Evolutionary conservation across 148 eudicot genomes (phyloP).

Genomic region (Limonium bicolor): DNA sequence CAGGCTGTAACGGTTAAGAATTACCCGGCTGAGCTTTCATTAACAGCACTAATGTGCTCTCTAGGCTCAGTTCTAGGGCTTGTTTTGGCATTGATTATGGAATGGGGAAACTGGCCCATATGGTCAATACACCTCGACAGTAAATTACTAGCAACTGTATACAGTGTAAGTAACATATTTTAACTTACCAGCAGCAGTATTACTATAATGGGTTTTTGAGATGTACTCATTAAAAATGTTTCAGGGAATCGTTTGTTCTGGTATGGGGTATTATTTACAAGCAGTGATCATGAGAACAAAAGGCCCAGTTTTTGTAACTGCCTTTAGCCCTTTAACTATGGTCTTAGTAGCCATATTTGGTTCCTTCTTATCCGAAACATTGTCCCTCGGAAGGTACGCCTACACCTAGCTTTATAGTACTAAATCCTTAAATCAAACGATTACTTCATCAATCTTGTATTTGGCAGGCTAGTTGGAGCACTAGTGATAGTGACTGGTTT

Average conservation of each 20-base stretch:
- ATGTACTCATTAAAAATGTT: no score
- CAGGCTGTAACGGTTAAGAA: slow-evolving; percentile 57
- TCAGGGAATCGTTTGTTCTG: slow-evolving; percentile 82
- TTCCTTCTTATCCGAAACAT: slow-evolving; percentile 45
- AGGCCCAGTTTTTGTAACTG: slow-evolving; percentile 80
- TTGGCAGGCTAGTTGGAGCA: slow-evolving; percentile 1
- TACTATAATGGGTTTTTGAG: no score
- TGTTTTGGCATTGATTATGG: slow-evolving; percentile 34
- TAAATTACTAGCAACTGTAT: slow-evolving; percentile 42
- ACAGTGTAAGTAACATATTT: slow-evolving; percentile 36
- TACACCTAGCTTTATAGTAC: background rate
- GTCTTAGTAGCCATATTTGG: slow-evolving; percentile 58
- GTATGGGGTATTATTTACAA: slow-evolving; percentile 39
- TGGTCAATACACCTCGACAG: slow-evolving; percentile 58
- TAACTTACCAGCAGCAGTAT: background rate
- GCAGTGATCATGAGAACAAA: slow-evolving; percentile 46
- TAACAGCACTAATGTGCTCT: slow-evolving; percentile 54
- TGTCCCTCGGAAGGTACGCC: slow-evolving; percentile 49
- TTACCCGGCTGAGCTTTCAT: slow-evolving; percentile 73
- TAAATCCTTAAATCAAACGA: background rate
- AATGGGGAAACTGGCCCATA: slow-evolving; percentile 27
- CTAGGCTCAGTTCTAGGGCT: slow-evolving; percentile 45
- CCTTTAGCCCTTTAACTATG: slow-evolving; percentile 71
- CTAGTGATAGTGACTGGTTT: background rate
- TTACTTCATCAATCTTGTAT: background rate